Percentiles rank a stretch among this genome's conserved stretches.
Evolutionary conservation across 805 yeast species (phyloP).

Genomic region (Kodamaea laetipori): DNA sequence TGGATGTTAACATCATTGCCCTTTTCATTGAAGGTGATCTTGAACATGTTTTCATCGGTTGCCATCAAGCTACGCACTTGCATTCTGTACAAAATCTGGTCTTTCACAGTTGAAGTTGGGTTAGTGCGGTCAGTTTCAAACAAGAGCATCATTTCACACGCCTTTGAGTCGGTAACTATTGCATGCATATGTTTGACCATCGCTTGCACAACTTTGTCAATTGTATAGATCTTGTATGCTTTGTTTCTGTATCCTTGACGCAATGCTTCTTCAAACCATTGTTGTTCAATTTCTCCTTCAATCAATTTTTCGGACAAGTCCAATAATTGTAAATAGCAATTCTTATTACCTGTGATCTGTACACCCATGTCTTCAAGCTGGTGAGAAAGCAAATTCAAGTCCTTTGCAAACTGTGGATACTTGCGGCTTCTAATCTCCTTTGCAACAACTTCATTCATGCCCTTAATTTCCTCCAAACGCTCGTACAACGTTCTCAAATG

Average conservation of each 20-base stretch:
- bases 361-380: constrained; percentile 82
- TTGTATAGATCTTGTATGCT: constrained; percentile 89
- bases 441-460: constrained; percentile 67
- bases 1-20: constrained; percentile 64
- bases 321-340: constrained; percentile 79
- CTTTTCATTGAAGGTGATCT: constrained; percentile 67
- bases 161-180: constrained; percentile 73
- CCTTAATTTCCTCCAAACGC: constrained; percentile 77
- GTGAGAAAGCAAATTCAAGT: constrained; percentile 76
- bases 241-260: constrained; percentile 94
- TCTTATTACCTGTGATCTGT: constrained; percentile 59
- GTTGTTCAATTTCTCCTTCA: constrained; percentile 90
- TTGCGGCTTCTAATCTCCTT: constrained; percentile 66
- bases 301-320: constrained; percentile 72
- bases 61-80: constrained; percentile 78
- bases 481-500: constrained; percentile 78
- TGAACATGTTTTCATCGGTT: constrained; percentile 88
- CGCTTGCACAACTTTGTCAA: constrained; percentile 85
- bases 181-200: constrained; percentile 80
- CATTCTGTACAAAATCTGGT: constrained; percentile 89
- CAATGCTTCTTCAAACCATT: constrained; percentile 91
- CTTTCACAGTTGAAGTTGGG: constrained; percentile 69
- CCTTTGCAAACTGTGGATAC: constrained; percentile 78
- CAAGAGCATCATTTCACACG: constrained; percentile 76
- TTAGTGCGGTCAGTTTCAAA: constrained; percentile 79